phyloP scores from a whole-genome alignment of 1,284 basidiomycete genomes.

The Hymenochaete sp. region DNA sequence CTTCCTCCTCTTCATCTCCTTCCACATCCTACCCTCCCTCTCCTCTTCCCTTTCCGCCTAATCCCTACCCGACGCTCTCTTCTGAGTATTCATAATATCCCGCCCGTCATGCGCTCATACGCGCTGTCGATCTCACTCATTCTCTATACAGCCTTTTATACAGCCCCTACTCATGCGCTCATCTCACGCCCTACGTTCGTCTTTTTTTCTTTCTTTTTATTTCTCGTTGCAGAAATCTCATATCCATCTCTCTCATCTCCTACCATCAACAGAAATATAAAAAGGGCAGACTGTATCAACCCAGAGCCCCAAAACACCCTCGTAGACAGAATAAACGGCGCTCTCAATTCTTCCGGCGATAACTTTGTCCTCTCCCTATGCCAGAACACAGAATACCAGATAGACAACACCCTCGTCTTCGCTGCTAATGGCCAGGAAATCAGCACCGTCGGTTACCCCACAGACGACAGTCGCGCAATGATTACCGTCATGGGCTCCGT shows the following conservation, averaged over 20 bases:
- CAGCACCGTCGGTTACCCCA: conserved; percentile 67
- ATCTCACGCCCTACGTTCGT: not conserved
- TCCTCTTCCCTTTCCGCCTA: no score
- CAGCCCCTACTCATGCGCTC: conserved; percentile 1
- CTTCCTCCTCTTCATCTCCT: no score
- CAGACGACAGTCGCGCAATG: conserved; percentile 42
- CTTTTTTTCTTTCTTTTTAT: no score
- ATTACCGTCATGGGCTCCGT: conserved; percentile 51
- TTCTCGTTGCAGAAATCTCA: no score
- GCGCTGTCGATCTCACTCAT: no score
- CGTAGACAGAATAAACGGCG: conserved; percentile 59
- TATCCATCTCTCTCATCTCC: not conserved
- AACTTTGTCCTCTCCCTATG: conserved; percentile 63
- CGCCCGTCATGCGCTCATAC: no score
- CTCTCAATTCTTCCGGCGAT: conserved; percentile 54
- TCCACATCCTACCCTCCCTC: no score
- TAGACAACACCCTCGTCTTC: conserved; percentile 58
- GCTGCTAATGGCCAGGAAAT: conserved; percentile 66
- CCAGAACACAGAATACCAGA: conserved; percentile 48
- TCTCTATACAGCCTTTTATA: not conserved
- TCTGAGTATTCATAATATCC: no score
- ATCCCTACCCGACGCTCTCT: no score
- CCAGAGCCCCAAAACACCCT: conserved; percentile 54
- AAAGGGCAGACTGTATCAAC: conserved; percentile 33
- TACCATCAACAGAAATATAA: not conserved